Base-by-base conservation (phyloP, 495 filamentous ascomycete species). In the Aspergillus nidulans region DNA sequence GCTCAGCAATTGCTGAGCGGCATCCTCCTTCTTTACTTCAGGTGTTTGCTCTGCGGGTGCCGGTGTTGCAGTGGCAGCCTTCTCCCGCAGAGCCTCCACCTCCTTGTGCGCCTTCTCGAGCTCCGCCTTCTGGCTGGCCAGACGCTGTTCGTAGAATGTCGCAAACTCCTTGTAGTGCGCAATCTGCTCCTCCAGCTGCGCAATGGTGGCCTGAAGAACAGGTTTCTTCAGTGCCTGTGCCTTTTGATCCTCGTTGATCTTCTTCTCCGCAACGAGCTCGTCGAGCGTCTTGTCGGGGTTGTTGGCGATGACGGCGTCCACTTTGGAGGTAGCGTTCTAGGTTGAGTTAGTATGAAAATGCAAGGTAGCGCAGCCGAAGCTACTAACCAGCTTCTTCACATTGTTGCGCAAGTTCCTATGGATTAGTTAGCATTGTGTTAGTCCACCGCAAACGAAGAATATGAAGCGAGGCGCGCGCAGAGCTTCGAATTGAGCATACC, bases 201-300 rank as follows among this genome's bases (percentile, higher is more conserved):
- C 69, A 44, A 91, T 74, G 58, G 86, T 80, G 24, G 83, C 81
- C 63, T 90, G 87, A 13, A 97, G 83, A 15, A 78, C 69, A n/a
- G 94, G 92, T 66, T 96, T 97, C 81, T 95, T 95, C 57, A 87
- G 72, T 21, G 85, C 83, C 72, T 96, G 88, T 7, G 87, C 85
- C 69, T 91, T 95, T 70, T 97, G 91, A 70, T 99, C 95, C 61
- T 72, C 59, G 67, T 97, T 99, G 78, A 99, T 92, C 68, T 92
- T 88, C 73, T 87, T 89, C 49, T 80, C 68, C 8, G 77, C 71
- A 13, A 97, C 85, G 25, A 97, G 83, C n/a, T 94, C 84, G 50
- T 97, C 92, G 43, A 97, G 83, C 2, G 82, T 80, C 68, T 85
- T 85, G 62, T 70, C 82, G 25, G 83, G 80, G 74, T 95, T 85